Evolutionary conservation across 192 early-diverging fungal species (phyloP).

Genomic region (Entomortierella beljakovae): DNA sequence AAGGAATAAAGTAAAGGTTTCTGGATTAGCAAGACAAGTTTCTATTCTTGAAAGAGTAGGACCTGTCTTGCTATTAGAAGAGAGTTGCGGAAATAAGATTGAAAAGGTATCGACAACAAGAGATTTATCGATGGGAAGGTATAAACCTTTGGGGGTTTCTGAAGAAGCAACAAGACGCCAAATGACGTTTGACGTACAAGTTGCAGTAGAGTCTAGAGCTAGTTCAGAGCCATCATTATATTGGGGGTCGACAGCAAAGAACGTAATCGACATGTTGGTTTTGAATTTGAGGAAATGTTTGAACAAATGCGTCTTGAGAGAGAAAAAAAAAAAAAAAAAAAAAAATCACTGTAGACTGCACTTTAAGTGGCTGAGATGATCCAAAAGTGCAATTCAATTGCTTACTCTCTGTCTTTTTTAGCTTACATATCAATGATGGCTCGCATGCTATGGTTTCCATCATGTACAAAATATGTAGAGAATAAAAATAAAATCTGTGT

Average conservation of each 20-base stretch:
- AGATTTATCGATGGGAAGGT: slow-evolving; percentile 8
- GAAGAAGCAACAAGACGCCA: slow-evolving; percentile 17
- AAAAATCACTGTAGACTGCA: not conserved
- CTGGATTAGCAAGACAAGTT: slow-evolving; percentile 15
- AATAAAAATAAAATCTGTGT: too few species aligned
- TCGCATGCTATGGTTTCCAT: too few species aligned
- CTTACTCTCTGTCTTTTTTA: too few species aligned
- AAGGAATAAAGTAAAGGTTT: slow-evolving; percentile 37
- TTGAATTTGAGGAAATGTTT: not conserved
- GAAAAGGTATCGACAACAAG: slow-evolving; percentile 10
- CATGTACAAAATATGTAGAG: too few species aligned
- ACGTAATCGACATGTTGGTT: not conserved
- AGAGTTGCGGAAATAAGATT: slow-evolving; percentile 37
- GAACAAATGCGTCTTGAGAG: not conserved
- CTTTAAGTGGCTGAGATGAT: too few species aligned
- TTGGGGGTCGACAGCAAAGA: slow-evolving; percentile 23
- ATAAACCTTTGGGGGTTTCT: not conserved
- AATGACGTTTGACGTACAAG: slow-evolving; percentile 17
- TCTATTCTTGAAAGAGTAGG: slow-evolving; percentile 14
- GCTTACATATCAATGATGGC: too few species aligned
- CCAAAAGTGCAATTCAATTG: too few species aligned
- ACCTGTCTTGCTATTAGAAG: slow-evolving; percentile 6
- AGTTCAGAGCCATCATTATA: slow-evolving; percentile 1
- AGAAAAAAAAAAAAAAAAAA: not conserved
- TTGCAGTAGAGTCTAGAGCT: not conserved